These are phyloP conservation scores for Akanthomyces uredinophilus DNA, from an alignment of 2,329 filamentous ascomycete species.

Conservation along the genomic window DNA sequence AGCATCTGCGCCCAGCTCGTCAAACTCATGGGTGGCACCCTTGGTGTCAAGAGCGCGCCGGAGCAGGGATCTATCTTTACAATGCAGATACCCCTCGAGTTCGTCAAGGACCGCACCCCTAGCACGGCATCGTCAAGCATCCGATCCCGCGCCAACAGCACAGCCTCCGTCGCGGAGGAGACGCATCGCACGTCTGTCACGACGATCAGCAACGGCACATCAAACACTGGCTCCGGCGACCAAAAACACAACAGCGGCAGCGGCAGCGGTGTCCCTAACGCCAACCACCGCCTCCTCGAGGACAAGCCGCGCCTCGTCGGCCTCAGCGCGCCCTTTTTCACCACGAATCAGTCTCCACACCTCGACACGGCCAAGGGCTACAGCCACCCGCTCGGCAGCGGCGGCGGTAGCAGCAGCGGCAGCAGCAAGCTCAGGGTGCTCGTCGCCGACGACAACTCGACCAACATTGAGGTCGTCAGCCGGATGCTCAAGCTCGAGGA, in stretches of 20 bases:
- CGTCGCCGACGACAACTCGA: constrained; percentile 68
- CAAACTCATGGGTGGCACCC: constrained; percentile 75
- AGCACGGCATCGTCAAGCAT: constrained; percentile 23
- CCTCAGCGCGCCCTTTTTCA: constrained; percentile 77
- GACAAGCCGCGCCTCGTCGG: constrained; percentile 74
- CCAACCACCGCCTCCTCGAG: constrained; percentile 18
- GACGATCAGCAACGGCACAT: constrained; percentile 11
- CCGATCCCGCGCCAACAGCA: constrained; percentile 42
- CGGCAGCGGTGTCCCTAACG: not conserved
- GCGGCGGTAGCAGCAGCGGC: constrained; percentile 11
- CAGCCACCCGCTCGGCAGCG: not conserved
- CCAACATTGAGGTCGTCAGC: constrained; percentile 55
- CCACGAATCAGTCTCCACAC: constrained; percentile 32
- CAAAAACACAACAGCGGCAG: not conserved
- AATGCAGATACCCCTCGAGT: constrained; percentile 76
- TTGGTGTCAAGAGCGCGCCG: constrained; percentile 65
- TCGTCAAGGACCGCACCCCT: constrained; percentile 59
- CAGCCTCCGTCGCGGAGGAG: constrained; percentile 18
- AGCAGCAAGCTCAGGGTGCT: constrained; percentile 63
- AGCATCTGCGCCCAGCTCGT: constrained; percentile 88
- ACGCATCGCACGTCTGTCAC: not conserved
- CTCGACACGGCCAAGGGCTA: not conserved
- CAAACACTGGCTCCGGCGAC: not conserved
- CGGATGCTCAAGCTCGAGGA: constrained; percentile 70
- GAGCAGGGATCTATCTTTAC: constrained; percentile 76